Evolutionary conservation across 495 filamentous ascomycete species (phyloP), one percentile per base, ranked within the genome.

Genomic region (Daldinia childiae): DNA sequence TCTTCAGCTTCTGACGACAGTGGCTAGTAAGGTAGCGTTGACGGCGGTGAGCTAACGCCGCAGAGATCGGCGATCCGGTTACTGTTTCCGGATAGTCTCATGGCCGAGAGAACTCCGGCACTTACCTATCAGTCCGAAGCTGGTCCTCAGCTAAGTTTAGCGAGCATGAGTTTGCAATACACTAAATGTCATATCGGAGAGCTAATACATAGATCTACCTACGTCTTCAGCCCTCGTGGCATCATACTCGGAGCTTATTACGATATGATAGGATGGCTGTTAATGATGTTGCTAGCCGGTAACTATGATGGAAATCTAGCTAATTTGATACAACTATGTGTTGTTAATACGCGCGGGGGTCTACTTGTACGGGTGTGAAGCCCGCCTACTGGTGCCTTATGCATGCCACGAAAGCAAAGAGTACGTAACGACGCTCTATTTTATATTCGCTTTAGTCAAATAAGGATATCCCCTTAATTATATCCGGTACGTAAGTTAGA

Each of bases 1-100:
- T 64, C 70, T 58, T 57, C 66, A 30, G 15, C 8, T 9, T 21
- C 61, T 69, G 61, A 73, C 61, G 71, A 68, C 55, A 64, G 71
- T 66, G 71, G 66, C 71, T 69, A 62, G 71, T 69, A 66, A 34
- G 17, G 41, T 38, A 64, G 39, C 26, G 51, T 24, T 1, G 19
- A 15, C 38, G 41, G 39, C 60, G 56, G 70, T 64, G 64, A 63
- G 30, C 34, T 60, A 41, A 34, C 41, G 61, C 56, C 69, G 30
- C 57, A 65, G 66, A 15, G 71, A 73, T 73, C 71, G 51, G 62
- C 71, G 27, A 1, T 5, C 57, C 52, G 71, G 50, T 19, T 73
- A 3, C 45, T 17, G 12, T 58, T 36, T 66, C 62, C 57, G 62
- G 38, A 29, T 29, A 19, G 19, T n/a, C 11, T 43, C 24, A 32